Evolutionary conservation across 225 moss, liverwort and hornwort species (phyloP), one percentile per base, ranked within the genome.

Genomic region (Polytrichum formosum): DNA sequence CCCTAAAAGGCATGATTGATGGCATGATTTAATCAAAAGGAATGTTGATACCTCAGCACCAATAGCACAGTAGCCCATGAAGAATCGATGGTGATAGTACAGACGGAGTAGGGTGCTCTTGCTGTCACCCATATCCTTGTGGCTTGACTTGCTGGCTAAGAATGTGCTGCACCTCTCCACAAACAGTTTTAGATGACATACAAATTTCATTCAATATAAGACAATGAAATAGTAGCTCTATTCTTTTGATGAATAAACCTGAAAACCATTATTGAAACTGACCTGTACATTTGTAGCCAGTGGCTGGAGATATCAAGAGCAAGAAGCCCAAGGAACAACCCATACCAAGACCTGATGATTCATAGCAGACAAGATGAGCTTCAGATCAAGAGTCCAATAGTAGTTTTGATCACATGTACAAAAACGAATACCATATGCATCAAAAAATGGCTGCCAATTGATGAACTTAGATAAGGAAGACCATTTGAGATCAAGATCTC

Each of bases 231-330:
- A 46, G 46, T 46, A 46, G 46, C 46, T 46, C 16, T 46, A 46
- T 46, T 46, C 0, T 46, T 31, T 46, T 46, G 46, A 46, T 46
- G 46, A 13, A 46, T 46, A 46, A 46, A 46, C 46, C 46, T 46
- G 46, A 46, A 37, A 46, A 46, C 4, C 56, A 56, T 7, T 9
- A 7, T 68, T 63, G 16, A 56, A 0, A 72, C 64, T 58, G 75
- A 91, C 95, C 95, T 95, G 81, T 91, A 97, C 97, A 97, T 94
- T 75, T 97, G 97, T 54, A 97, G 76, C 97, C 97, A 94, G 82
- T 97, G 97, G 82, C 97, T 97, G 74, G 92, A 90, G 56, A 94
- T 92, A 68, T 97, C 97, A 28, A 97, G 77, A 33, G 89, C 91
- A 59, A 97, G 85, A 65, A 97, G 91, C 54, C 90, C 97, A 35